Evolutionary conservation across 805 yeast genomes (phyloP).

Genomic region (Metschnikowia kofuensis): DNA sequence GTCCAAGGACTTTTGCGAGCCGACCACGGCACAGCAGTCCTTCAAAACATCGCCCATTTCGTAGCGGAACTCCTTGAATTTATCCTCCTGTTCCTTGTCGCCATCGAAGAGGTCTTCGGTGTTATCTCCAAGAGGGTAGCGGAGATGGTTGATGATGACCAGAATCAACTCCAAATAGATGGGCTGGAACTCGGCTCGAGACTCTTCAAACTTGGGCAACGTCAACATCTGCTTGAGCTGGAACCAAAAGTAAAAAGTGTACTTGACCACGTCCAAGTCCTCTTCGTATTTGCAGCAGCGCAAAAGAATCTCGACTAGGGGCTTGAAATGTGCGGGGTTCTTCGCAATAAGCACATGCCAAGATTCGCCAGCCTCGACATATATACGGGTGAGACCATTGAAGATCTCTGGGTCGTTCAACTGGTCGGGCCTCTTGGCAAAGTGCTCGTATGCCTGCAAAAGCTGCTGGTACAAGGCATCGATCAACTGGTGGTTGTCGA

Average conservation of each 20-base stretch:
- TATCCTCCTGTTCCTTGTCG: slow-evolving; percentile 82
- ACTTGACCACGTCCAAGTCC: slow-evolving; percentile 85
- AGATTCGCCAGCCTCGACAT: slow-evolving; percentile 90
- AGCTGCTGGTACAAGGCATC: slow-evolving; percentile 68
- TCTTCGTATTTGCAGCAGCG: slow-evolving; percentile 70
- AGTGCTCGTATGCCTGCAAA: slow-evolving; percentile 53
- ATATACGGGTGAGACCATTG: slow-evolving; percentile 69
- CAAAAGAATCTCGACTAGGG: slow-evolving; percentile 69
- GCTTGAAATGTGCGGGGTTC: slow-evolving; percentile 64
- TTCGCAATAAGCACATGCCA: slow-evolving; percentile 88
- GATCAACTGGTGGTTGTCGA: slow-evolving; percentile 59
- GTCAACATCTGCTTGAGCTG: slow-evolving; percentile 68
- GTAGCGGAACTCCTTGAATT: slow-evolving; percentile 89
- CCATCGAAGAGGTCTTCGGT: slow-evolving; percentile 50
- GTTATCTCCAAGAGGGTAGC: slow-evolving; percentile 56
- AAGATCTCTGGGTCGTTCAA: slow-evolving; percentile 63
- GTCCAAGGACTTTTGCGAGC: slow-evolving; percentile 63
- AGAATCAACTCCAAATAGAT: slow-evolving; percentile 57
- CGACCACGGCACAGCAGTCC: slow-evolving; percentile 90
- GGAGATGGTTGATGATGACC: slow-evolving; percentile 64
- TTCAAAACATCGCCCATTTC: slow-evolving; percentile 98
- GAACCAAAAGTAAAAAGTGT: slow-evolving; percentile 92
- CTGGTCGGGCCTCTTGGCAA: slow-evolving; percentile 26
- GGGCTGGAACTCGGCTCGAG: slow-evolving; percentile 49
- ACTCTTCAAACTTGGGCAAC: slow-evolving; percentile 53